These are phyloP conservation scores for Trichoderma breve DNA, from an alignment of 2,329 filamentous ascomycete genomes.

Conservation along the genomic window DNA sequence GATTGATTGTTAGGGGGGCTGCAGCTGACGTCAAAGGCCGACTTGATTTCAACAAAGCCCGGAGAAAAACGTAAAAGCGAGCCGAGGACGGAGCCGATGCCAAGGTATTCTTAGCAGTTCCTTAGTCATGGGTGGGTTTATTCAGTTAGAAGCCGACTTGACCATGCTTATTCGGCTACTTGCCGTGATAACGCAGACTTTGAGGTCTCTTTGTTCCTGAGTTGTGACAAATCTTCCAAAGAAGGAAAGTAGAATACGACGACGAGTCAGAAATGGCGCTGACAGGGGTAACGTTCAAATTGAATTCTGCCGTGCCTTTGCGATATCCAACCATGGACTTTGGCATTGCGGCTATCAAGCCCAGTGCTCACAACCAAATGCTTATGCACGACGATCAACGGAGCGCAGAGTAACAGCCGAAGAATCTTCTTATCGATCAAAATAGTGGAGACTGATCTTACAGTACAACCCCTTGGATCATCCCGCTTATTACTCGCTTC, in stretches of 20 bases:
- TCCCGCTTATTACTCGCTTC: neutral
- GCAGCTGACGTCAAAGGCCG: conserved; percentile 10
- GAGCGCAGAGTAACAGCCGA: neutral
- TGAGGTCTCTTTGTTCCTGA: neutral
- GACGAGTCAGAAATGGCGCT: neutral
- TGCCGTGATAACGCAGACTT: neutral
- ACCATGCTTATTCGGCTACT: neutral
- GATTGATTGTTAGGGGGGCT: conserved; percentile 9
- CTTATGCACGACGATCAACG: neutral
- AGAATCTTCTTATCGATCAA: neutral
- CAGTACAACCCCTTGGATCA: neutral
- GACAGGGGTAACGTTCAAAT: neutral
- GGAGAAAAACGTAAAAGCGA: conserved; percentile 5
- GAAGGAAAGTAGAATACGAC: neutral
- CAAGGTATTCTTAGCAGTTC: neutral
- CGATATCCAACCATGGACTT: neutral
- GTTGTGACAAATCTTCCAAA: neutral
- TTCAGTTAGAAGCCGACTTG: neutral
- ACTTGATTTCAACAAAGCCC: neutral
- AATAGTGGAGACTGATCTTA: neutral
- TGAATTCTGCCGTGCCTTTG: neutral
- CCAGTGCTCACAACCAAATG: neutral
- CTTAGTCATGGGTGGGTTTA: neutral
- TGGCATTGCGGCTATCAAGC: neutral
- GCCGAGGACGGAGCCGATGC: conserved; percentile 12